A percentile compares a stretch with the other conserved stretches of the same genome.
phyloP scores from a whole-genome alignment of 2,329 filamentous ascomycete species.

The Stachybotrys echinatus region DNA sequence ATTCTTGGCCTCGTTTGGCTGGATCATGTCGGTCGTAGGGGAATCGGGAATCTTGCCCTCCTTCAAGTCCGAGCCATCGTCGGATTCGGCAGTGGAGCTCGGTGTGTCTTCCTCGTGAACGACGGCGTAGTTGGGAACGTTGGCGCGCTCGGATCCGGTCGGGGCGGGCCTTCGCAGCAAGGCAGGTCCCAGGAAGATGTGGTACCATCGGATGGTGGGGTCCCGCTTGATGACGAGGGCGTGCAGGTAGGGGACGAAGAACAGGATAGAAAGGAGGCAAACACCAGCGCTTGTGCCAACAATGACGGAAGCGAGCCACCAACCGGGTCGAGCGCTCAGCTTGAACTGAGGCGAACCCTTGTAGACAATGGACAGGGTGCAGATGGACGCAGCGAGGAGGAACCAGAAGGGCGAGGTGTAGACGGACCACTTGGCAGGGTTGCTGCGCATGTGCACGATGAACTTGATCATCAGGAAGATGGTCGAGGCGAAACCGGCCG shows the following conservation, averaged over 20 bases:
- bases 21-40: slow-evolving; percentile 3
- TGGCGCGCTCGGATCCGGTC: slow-evolving; percentile 44
- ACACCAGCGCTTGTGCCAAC: slow-evolving; percentile 58
- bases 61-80: slow-evolving; percentile 1
- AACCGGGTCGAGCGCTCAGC: slow-evolving; percentile 50
- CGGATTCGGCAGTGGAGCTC: slow-evolving; percentile 11
- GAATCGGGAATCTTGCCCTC: background rate
- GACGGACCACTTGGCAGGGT: slow-evolving; percentile 65
- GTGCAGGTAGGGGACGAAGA: slow-evolving; percentile 70
- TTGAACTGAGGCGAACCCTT: slow-evolving; percentile 61
- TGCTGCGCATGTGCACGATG: slow-evolving; percentile 61
- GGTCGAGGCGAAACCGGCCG: slow-evolving; percentile 55
- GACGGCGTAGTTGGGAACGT: slow-evolving; percentile 70
- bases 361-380: slow-evolving; percentile 71
- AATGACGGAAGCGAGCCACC: slow-evolving; percentile 62
- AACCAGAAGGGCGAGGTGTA: slow-evolving; percentile 69
- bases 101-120: slow-evolving; percentile 58
- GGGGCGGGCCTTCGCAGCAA: slow-evolving; percentile 56
- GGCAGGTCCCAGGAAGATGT: slow-evolving; percentile 57
- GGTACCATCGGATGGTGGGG: slow-evolving; percentile 56
- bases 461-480: slow-evolving; percentile 64
- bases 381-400: slow-evolving; percentile 65
- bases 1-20: slow-evolving; percentile 16
- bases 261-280: slow-evolving; percentile 53
- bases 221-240: slow-evolving; percentile 65